Evolutionary conservation across 1,139 yeast genomes (phyloP).

Genomic region (Pichia inconspicua): DNA sequence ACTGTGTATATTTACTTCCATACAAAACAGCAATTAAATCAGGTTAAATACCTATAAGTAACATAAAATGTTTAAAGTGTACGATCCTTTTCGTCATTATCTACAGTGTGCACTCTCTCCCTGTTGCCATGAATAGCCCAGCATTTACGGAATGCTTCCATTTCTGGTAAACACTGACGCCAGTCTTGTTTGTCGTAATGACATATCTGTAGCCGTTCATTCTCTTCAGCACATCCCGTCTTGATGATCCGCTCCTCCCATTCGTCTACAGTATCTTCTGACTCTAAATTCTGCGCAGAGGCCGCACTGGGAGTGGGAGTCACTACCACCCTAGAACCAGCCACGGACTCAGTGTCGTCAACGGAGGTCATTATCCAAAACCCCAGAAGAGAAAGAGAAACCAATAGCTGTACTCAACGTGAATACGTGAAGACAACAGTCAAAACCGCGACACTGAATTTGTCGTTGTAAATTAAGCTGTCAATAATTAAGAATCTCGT

Average conservation of each 20-base stretch:
- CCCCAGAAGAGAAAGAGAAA: too few relatives aligned
- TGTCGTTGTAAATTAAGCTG: too few relatives aligned
- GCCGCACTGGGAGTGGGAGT: not conserved
- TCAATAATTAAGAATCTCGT: too few relatives aligned
- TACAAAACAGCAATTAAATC: too few relatives aligned
- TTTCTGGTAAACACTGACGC: constrained; percentile 62
- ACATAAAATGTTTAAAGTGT: not conserved
- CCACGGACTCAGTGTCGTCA: too few relatives aligned
- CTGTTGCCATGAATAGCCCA: constrained; percentile 58
- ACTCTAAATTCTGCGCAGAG: not conserved
- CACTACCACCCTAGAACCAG: too few relatives aligned
- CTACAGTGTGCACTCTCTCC: constrained; percentile 44
- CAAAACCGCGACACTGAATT: too few relatives aligned
- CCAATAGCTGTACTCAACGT: too few relatives aligned
- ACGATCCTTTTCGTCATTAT: constrained; percentile 27
- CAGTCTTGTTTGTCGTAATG: constrained; percentile 79
- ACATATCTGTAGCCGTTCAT: constrained; percentile 57
- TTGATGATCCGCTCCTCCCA: constrained; percentile 66
- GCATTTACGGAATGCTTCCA: constrained; percentile 60
- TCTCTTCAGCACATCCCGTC: constrained; percentile 71
- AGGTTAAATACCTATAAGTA: too few relatives aligned
- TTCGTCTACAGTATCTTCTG: constrained; percentile 44
- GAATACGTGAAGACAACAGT: too few relatives aligned
- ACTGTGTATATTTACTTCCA: too few relatives aligned
- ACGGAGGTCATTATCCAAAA: too few relatives aligned